Percentiles rank a stretch among this genome's conserved stretches.
phyloP scores from a whole-genome alignment of 176 grass and related monocot genomes.

The Oryza coarctata region DNA sequence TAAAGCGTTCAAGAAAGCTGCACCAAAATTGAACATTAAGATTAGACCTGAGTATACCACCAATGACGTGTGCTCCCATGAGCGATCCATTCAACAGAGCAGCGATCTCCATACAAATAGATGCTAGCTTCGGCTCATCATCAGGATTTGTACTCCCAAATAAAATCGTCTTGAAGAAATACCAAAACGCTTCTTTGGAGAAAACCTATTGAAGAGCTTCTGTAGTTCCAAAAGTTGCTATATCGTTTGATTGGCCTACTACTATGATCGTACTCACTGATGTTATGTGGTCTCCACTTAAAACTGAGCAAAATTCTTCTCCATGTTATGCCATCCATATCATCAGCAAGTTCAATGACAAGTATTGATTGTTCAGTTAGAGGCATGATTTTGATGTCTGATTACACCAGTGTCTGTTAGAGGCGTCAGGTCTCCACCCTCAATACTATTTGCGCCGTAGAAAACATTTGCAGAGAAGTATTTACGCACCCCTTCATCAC shows the following conservation, averaged over 20 bases:
- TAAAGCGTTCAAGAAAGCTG: neutral
- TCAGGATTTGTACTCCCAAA: constrained; percentile 17
- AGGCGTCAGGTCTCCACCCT: neutral
- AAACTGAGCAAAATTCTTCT: neutral
- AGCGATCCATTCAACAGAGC: neutral
- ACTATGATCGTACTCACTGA: constrained; percentile 24
- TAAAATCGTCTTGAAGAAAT: neutral
- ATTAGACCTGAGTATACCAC: neutral
- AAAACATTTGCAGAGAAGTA: neutral
- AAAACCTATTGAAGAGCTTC: neutral
- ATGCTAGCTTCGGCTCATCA: neutral
- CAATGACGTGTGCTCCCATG: accelerated
- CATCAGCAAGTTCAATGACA: neutral
- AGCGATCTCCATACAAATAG: neutral
- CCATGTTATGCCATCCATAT: neutral
- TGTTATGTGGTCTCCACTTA: neutral
- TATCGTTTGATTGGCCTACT: neutral
- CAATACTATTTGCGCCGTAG: neutral
- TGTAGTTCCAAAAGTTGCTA: neutral
- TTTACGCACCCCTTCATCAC: neutral
- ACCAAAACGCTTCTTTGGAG: constrained; percentile 12
- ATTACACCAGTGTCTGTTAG: neutral
- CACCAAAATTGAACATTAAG: neutral
- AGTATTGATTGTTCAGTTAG: neutral
- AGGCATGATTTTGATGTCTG: neutral